Percentiles rank a stretch among this genome's conserved stretches.
These are phyloP conservation scores for Hypoxylon sp. DNA, from an alignment of 2,329 filamentous ascomycete species.

Conservation along the genomic window DNA sequence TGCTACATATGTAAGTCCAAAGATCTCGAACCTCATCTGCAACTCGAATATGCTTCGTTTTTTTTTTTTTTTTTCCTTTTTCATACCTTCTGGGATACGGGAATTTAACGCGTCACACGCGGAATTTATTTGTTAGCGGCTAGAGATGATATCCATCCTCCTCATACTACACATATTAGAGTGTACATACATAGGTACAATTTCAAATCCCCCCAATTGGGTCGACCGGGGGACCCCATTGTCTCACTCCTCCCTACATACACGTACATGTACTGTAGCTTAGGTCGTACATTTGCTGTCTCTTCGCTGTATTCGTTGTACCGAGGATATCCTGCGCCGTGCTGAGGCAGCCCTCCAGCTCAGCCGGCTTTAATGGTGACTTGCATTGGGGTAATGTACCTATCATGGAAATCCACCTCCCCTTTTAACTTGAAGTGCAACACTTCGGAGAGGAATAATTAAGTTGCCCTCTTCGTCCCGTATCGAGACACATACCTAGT, in stretches of 20 bases:
- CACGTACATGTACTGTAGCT: not conserved
- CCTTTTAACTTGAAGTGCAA: constrained; percentile 10
- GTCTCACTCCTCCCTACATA: constrained; percentile 15
- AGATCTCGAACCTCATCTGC: constrained; percentile 6
- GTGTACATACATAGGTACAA: constrained; percentile 36
- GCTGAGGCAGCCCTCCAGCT: not conserved
- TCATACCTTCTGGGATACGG: constrained; percentile 26
- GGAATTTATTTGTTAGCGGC: constrained; percentile 22
- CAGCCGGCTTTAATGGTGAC: constrained; percentile 2
- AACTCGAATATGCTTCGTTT: constrained; percentile 13
- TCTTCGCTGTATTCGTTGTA: not conserved
- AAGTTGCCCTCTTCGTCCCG: not conserved
- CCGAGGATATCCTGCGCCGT: not conserved
- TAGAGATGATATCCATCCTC: constrained; percentile 41
- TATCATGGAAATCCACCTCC: constrained; percentile 7
- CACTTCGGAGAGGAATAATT: constrained; percentile 5
- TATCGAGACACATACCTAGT: not conserved
- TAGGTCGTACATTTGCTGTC: not conserved
- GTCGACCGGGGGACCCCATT: constrained; percentile 21
- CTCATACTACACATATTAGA: constrained; percentile 21
- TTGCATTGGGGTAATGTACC: not conserved
- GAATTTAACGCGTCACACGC: constrained; percentile 17
- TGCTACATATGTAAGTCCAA: not conserved
- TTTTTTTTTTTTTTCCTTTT: constrained; percentile 19
- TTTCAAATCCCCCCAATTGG: constrained; percentile 12